Base-by-base conservation (phyloP, 1,284 basidiomycete genomes). In the Rhodotorula sp. region DNA sequence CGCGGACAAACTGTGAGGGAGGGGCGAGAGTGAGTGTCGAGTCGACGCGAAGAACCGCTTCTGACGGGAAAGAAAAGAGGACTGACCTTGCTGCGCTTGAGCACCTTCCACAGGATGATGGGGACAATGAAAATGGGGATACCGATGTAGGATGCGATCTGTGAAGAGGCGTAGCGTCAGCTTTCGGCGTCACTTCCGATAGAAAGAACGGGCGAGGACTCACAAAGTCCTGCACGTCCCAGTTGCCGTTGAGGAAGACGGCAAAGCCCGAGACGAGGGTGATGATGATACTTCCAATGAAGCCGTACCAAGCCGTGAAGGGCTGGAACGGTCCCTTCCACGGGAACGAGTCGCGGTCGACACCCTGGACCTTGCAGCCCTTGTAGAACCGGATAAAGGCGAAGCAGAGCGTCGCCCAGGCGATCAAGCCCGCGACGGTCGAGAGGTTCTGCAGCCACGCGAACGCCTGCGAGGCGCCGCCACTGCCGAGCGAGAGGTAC, bases 261-360 rank as follows among this genome's bases (percentile, higher is more conserved):
- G 60, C 39, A 60, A 76, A 78, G 18, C 76, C 77, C 48, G 64
- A 64, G 52, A 74, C 75, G 68, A 78, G 59, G 23, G 75, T 67
- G 69, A 77, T 69, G 69, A 75, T 60, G 34, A 67, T 15, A 20
- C 48, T 47, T 26, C 64, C 64, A 65, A 75, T 52, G 43, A 72
- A 51, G 39, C 72, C 74, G 51, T 72, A 62, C 68, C 69, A 77
- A 0, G 68, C 66, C 6, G 68, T 67, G 69, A 69, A 81, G 5
- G 81, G 81, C 72, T 82, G 81, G 67, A 79, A 79, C 10, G 77
- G 78, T 3, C 77, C 77, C 49, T 69, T 76, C 77, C 80, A 83
- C 3, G 78, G 75, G 46, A 79, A 71, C 15, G 64, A 57, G 54
- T 62, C 58, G 60, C 76, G 75, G 31, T 64, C 60, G 60, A 80